Evolutionary conservation across 2,329 filamentous ascomycete species (phyloP), one percentile per base, ranked within the genome.

Genomic region (Hymenoscyphus fraxineus): DNA sequence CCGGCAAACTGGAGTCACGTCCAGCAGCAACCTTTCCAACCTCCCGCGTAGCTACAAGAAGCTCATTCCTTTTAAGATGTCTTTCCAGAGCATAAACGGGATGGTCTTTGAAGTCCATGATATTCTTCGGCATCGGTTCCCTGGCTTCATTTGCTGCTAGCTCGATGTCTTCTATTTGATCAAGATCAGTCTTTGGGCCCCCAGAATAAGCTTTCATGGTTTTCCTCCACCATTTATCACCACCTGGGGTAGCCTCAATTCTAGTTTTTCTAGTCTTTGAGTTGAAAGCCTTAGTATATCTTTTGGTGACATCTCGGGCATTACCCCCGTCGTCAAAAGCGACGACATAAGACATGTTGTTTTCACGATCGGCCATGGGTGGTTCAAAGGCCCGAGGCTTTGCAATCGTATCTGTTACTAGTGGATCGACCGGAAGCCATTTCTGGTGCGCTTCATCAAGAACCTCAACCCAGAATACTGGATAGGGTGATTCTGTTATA

Each of bases 391-490:
- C 87, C 38, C 82, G 83, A 0, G 92, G 86, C 66, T 90, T 93
- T 74, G 88, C 91, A 62, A 96, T 86, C 68, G 88, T 90, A 63
- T 85, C 83, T 0, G 93, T 96, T 1, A 95, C 92, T 0, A 97
- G 77, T 0, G 93, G 87, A 74, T 99, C 95, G 44, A 95, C 86
- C 0, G 92, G 85, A 63, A 97, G 85, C 95, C 95, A 99, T 79
- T 92, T 96, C 74, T 97, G 91, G 68, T 92, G 86, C 0, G 90
- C 90, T 61, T 87, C 81, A 68, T 97, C 93, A 68, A 97, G 91
- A 3, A 92, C 88, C 78, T 99, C 95, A 0, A 97, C 89, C 95
- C 95, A 99, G 74, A 93, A 98, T 2, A 98, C 83, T 0, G 95
- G 95, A 72, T 89, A 91, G 0, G 85, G 77, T 0, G 92, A 93